Conservation (phyloP, 345 rosid species). For the Camelina neglecta region DNA sequence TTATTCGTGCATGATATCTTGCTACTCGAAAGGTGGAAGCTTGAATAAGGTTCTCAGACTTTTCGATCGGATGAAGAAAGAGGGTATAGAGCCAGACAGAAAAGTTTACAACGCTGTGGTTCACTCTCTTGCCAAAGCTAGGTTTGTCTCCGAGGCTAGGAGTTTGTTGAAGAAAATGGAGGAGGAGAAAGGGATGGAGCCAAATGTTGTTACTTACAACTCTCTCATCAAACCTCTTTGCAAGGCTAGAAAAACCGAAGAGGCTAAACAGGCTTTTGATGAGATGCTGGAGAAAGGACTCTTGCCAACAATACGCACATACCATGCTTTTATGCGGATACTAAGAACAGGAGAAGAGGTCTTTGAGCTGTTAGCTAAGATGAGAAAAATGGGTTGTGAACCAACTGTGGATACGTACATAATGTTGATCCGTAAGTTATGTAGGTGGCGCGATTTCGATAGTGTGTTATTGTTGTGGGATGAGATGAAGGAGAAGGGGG, state of each 20-base stretch:
- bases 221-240: constrained; percentile 85
- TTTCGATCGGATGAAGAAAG: constrained; percentile 63
- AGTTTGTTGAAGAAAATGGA: constrained; percentile 72
- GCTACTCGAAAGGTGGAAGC: constrained; percentile 76
- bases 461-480: constrained; percentile 72
- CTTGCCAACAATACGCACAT: constrained; percentile 68
- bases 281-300: constrained; percentile 68
- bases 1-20: constrained; percentile 71
- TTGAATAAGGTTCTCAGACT: constrained; percentile 74
- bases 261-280: constrained; percentile 63
- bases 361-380: constrained; percentile 72
- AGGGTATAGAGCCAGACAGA: constrained; percentile 71
- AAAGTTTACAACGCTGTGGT: constrained; percentile 85
- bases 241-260: constrained; percentile 60
- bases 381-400: constrained; percentile 71
- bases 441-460: constrained; percentile 82
- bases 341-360: constrained; percentile 68
- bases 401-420: constrained; percentile 77
- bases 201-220: constrained; percentile 76
- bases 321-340: constrained; percentile 75
- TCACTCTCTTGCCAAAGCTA: constrained; percentile 81
- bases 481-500: constrained; percentile 69
- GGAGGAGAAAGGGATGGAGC: constrained; percentile 64
- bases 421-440: constrained; percentile 86
- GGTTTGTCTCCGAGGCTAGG: constrained; percentile 70